Evolutionary conservation across 495 filamentous ascomycete genomes (phyloP).

Genomic region (Aspergillus ellipticus): DNA sequence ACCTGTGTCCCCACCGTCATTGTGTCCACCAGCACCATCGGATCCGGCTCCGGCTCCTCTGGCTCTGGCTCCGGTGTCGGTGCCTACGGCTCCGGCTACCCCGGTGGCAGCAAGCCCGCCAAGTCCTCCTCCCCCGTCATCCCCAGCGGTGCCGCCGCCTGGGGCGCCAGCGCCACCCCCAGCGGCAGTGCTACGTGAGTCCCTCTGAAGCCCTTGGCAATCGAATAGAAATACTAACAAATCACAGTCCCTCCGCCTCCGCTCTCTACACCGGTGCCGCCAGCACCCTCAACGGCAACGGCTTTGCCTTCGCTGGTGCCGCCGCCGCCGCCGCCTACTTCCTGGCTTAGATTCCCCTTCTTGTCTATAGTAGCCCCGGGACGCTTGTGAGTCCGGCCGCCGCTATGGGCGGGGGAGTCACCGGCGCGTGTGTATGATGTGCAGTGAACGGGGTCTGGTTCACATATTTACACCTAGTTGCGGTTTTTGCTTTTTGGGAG

Average conservation of each 20-base stretch:
- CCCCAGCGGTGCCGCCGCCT: constrained; percentile 16
- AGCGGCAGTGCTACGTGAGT: constrained; percentile 29
- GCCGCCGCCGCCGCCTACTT: constrained; percentile 51
- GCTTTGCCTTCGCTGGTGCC: constrained; percentile 45
- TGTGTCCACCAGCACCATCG: constrained; percentile 34
- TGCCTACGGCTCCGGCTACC: constrained; percentile 16
- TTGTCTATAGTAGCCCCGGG: constrained; percentile 25
- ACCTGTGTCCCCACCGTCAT: constrained; percentile 44
- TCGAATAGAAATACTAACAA: constrained; percentile 13
- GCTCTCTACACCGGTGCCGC: constrained; percentile 46
- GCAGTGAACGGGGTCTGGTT: constrained; percentile 10
- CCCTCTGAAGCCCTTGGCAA: neutral
- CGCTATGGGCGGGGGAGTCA: constrained; percentile 12
- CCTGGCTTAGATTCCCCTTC: constrained; percentile 47
- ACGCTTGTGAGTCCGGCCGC: constrained; percentile 16
- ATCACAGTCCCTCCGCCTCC: constrained; percentile 27
- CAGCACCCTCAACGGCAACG: constrained; percentile 41
- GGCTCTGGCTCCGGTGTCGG: constrained; percentile 13
- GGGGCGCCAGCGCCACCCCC: constrained; percentile 10
- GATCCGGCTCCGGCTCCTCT: neutral
- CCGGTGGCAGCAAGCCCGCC: constrained; percentile 10
- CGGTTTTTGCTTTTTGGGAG: constrained; percentile 9
- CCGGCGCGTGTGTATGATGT: constrained; percentile 11
- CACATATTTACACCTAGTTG: constrained; percentile 20
- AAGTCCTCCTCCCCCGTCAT: constrained; percentile 27